A percentile compares a stretch with the other conserved stretches of the same genome.
Evolutionary conservation across 805 yeast species (phyloP).

Genomic region (Candida methanosorbosa): DNA sequence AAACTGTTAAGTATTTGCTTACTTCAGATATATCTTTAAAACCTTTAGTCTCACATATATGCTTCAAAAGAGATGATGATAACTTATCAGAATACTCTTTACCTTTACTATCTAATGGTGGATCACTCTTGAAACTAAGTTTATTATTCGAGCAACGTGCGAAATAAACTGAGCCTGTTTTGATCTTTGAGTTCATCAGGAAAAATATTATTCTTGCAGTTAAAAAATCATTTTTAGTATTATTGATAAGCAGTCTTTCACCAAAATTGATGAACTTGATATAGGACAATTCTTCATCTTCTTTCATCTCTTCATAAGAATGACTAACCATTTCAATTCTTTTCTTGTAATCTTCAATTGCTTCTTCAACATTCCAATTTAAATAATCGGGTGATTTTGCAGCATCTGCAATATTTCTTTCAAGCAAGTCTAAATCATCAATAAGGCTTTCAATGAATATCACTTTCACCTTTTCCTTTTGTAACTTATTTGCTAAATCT

Average conservation of each 20-base stretch:
- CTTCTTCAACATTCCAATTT: constrained; percentile 66
- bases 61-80: constrained; percentile 42
- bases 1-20: constrained; percentile 51
- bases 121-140: constrained; percentile 63
- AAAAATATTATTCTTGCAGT: constrained; percentile 87
- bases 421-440: constrained; percentile 60
- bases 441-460: constrained; percentile 84
- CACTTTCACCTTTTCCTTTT: constrained; percentile 56
- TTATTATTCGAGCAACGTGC: constrained; percentile 69
- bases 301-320: constrained; percentile 65
- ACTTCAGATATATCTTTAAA: constrained; percentile 12
- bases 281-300: constrained; percentile 48
- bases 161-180: constrained; percentile 84
- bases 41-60: constrained; percentile 22
- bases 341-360: constrained; percentile 67
- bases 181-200: constrained; percentile 82
- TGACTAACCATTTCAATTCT: constrained; percentile 63
- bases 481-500: constrained; percentile 46
- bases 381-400: constrained; percentile 80
- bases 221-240: constrained; percentile 80
- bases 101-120: constrained; percentile 74
- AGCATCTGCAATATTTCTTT: constrained; percentile 77
- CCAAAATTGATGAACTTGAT: constrained; percentile 90
- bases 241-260: constrained; percentile 68
- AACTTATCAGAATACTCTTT: constrained; percentile 55